A percentile compares a stretch with the other conserved stretches of the same genome.
These are phyloP conservation scores for Moesziomyces aphidis DNA, from an alignment of 1,284 basidiomycete genomes.

Conservation along the genomic window DNA sequence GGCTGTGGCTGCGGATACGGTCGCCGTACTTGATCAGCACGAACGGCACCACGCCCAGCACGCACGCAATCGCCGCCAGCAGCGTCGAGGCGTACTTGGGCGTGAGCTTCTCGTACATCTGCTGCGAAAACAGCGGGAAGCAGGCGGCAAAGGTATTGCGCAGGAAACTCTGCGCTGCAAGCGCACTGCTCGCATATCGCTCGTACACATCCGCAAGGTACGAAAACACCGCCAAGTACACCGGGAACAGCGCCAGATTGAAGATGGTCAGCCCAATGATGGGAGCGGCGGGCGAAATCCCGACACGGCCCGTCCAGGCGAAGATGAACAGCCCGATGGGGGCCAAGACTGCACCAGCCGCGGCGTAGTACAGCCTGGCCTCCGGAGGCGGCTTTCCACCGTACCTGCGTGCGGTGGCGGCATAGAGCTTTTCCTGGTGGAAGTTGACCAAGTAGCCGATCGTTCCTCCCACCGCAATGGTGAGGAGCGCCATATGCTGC, in stretches of 20 bases:
- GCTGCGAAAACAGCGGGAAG: slow-evolving; percentile 49
- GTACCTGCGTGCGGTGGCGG: slow-evolving; percentile 39
- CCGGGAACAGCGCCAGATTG: slow-evolving; percentile 35
- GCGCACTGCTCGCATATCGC: slow-evolving; percentile 62
- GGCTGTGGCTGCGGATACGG: slow-evolving; percentile 43
- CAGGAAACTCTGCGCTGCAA: slow-evolving; percentile 58
- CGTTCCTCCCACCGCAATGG: slow-evolving; percentile 51
- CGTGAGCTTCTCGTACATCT: slow-evolving; percentile 54
- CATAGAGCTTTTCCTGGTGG: slow-evolving; percentile 60
- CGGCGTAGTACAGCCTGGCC: slow-evolving; percentile 69
- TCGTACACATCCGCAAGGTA: slow-evolving; percentile 59
- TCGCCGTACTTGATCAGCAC: slow-evolving; percentile 58
- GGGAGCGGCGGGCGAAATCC: slow-evolving; percentile 41
- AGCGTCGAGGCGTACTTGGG: slow-evolving; percentile 62
- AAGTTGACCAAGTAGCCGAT: slow-evolving; percentile 78
- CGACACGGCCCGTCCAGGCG: slow-evolving; percentile 46
- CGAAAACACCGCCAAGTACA: slow-evolving; percentile 45
- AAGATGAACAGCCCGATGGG: slow-evolving; percentile 56
- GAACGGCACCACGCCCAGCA: slow-evolving; percentile 61
- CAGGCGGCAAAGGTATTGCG: slow-evolving; percentile 51
- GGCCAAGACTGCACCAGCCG: slow-evolving; percentile 46
- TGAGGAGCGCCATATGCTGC: slow-evolving; percentile 47
- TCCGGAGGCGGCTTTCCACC: slow-evolving; percentile 69
- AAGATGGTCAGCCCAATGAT: slow-evolving; percentile 52
- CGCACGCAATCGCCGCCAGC: slow-evolving; percentile 52